These are phyloP conservation scores for Kurtzmaniella quercitrusa DNA, from an alignment of 1,139 yeast genomes.

Conservation along the genomic window DNA sequence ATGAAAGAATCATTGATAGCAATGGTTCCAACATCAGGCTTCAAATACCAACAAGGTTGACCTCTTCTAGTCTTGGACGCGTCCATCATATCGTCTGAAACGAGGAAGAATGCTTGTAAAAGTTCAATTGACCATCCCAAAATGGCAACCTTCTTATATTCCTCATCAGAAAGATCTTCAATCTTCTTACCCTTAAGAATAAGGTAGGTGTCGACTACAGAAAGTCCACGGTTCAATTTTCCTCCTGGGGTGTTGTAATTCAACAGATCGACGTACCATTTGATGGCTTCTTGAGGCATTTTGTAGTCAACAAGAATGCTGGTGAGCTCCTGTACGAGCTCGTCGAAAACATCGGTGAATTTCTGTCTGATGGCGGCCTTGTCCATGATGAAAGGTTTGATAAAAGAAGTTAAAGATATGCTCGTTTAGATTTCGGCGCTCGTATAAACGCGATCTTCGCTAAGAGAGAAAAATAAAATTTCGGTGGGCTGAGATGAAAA, in stretches of 20 bases:
- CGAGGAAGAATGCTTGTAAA: conserved; percentile 93
- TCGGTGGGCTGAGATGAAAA: too few species aligned
- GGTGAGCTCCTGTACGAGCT: conserved; percentile 71
- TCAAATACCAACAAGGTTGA: conserved; percentile 96
- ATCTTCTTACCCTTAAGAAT: conserved; percentile 62
- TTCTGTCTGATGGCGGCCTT: conserved; percentile 48
- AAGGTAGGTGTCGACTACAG: conserved; percentile 90
- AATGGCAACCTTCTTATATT: conserved; percentile 80
- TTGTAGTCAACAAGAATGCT: conserved; percentile 63
- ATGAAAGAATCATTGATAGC: conserved; percentile 97
- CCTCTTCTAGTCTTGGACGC: conserved; percentile 96
- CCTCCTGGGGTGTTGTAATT: conserved; percentile 95
- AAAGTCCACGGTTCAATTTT: conserved; percentile 91
- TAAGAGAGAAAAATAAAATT: too few species aligned
- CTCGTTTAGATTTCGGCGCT: too few species aligned
- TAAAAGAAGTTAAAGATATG: too few species aligned
- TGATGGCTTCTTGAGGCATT: conserved; percentile 82
- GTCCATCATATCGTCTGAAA: conserved; percentile 99
- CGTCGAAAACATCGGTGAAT: conserved; percentile 74
- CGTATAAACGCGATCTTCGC: too few species aligned
- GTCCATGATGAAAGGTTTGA: conserved; percentile 10
- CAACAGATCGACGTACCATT: conserved; percentile 76
- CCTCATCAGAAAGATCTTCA: conserved; percentile 59
- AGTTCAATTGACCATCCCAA: conserved; percentile 97
- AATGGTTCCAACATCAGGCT: conserved; percentile 76